Evolutionary conservation across 805 yeast species (phyloP), one percentile per base, ranked within the genome.

Genomic region (Ogataea minuta): DNA sequence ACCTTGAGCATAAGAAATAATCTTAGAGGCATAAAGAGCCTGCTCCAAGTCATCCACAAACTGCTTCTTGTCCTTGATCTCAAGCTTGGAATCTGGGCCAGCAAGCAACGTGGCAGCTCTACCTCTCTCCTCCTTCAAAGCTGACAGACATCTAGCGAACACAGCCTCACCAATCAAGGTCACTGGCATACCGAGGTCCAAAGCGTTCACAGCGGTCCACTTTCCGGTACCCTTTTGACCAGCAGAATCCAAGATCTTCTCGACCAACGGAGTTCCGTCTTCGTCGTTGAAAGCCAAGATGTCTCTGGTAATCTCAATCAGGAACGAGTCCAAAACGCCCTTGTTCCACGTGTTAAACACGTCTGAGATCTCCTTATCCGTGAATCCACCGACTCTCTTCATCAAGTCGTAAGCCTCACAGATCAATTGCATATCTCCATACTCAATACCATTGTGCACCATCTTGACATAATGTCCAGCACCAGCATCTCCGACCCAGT

Each of bases 201-300:
- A 76, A 49, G 98, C 98, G 67, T 89, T 90, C 69, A 91, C 87
- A 51, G 98, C 97, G 56, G 98, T 93, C 99, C 99, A 91, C 76
- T 91, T 91, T 76, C 99, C 99, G 54, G 99, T 91, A 79, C 99
- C 99, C 79, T 91, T 91, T 77, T 91, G 98, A 59, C 98, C 98
- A 55, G 99, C 99, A 61, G 86, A 68, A 72, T 91, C 99, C 68
- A 89, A 73, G 63, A 91, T 90, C 79, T 91, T 93, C 76, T 93
- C 98, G 45, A 91, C 95, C 52, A 93, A 71, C 59, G 98, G 95
- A 53, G 80, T 79, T 56, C 95, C 95, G 61, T 90, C 96, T 46
- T 75, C 77, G 65, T 91, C 97, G 66, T 88, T 77, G 77, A 68
- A 88, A 66, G 84, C 81, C 66, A 93, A 76, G 59, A 91, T 89